These are phyloP conservation scores for Hypocreales sp. DNA, from an alignment of 2,329 filamentous ascomycete species.

Conservation along the genomic window DNA sequence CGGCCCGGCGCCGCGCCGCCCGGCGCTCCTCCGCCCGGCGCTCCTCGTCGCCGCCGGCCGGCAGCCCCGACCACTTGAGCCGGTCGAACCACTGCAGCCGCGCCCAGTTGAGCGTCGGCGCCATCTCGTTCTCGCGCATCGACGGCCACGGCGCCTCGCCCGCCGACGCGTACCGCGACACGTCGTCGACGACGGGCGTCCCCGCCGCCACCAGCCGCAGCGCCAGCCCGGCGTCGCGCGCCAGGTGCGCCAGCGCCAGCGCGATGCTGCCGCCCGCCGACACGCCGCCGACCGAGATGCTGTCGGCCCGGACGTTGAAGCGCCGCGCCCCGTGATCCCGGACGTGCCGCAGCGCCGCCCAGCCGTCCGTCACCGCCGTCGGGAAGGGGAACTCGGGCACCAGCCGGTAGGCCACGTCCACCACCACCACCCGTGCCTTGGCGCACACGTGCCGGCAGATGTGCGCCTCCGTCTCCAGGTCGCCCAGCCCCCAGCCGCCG, in stretches of 20 bases:
- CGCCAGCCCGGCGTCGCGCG: slow-evolving; percentile 16
- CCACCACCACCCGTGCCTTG: slow-evolving; percentile 25
- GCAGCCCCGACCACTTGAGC: slow-evolving; percentile 14
- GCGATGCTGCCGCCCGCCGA: slow-evolving; percentile 27
- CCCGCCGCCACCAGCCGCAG: slow-evolving; percentile 21
- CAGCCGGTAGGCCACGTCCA: slow-evolving; percentile 36
- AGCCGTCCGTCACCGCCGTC: slow-evolving; percentile 30
- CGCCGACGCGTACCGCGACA: slow-evolving; percentile 18
- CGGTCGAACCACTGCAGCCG: slow-evolving; percentile 24
- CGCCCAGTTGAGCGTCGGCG: slow-evolving; percentile 26
- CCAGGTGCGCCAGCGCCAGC: slow-evolving; percentile 21
- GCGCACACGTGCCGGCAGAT: slow-evolving; percentile 31
- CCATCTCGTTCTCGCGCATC: slow-evolving; percentile 24
- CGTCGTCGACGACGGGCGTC: slow-evolving; percentile 24
- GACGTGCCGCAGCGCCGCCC: slow-evolving; percentile 25
- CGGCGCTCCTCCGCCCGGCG: slow-evolving; percentile 3
- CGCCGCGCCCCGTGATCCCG: slow-evolving; percentile 14
- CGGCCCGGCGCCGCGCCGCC: slow-evolving; percentile 6
- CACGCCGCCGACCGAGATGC: slow-evolving; percentile 27
- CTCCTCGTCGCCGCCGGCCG: too few species aligned
- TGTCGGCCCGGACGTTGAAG: slow-evolving; percentile 20
- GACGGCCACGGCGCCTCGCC: slow-evolving; percentile 22
- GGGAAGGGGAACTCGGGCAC: slow-evolving; percentile 34
- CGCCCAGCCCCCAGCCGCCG: slow-evolving; percentile 33
- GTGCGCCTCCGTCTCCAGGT: slow-evolving; percentile 31